Evolutionary conservation across 768 basidiomycete genomes (phyloP).

Genomic region (Asterophora lycoperdoides): DNA sequence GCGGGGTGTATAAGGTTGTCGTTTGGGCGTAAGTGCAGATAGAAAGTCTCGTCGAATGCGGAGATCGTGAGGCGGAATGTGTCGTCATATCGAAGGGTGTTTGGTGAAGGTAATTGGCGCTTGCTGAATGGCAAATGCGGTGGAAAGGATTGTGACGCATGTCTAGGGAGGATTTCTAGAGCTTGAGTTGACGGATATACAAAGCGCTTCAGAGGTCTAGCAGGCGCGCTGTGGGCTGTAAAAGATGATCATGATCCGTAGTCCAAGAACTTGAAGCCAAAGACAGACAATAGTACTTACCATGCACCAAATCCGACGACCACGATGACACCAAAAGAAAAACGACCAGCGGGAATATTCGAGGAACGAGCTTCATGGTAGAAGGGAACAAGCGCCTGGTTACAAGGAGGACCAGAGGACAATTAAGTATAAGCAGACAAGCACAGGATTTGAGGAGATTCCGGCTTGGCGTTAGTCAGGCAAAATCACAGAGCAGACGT

Average conservation of each 20-base stretch:
- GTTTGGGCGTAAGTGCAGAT: constrained; percentile 76
- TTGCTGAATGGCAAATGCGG: constrained; percentile 25
- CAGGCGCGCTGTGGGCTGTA: constrained; percentile 44
- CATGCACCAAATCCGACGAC: constrained; percentile 24
- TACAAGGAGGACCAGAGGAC: constrained; percentile 9
- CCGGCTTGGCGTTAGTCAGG: constrained; percentile 23
- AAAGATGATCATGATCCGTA: constrained; percentile 1
- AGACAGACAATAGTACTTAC: constrained; percentile 20
- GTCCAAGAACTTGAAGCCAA: no score
- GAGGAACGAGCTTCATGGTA: constrained; percentile 32
- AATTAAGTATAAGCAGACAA: not conserved
- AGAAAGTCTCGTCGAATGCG: constrained; percentile 60
- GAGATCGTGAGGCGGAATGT: constrained; percentile 66
- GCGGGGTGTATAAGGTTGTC: constrained; percentile 75
- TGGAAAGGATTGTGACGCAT: constrained; percentile 18
- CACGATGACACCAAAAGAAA: constrained; percentile 33
- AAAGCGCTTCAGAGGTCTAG: constrained; percentile 45
- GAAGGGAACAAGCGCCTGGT: constrained; percentile 26
- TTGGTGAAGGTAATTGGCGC: constrained; percentile 34
- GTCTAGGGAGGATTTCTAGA: constrained; percentile 55
- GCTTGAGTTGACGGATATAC: constrained; percentile 47
- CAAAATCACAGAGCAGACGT: not conserved
- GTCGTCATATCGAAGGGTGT: constrained; percentile 60
- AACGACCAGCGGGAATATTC: constrained; percentile 43
- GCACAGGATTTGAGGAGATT: constrained; percentile 5